phyloP scores from a whole-genome alignment of 1,284 basidiomycete genomes.

The Ustilago bromivora region DNA sequence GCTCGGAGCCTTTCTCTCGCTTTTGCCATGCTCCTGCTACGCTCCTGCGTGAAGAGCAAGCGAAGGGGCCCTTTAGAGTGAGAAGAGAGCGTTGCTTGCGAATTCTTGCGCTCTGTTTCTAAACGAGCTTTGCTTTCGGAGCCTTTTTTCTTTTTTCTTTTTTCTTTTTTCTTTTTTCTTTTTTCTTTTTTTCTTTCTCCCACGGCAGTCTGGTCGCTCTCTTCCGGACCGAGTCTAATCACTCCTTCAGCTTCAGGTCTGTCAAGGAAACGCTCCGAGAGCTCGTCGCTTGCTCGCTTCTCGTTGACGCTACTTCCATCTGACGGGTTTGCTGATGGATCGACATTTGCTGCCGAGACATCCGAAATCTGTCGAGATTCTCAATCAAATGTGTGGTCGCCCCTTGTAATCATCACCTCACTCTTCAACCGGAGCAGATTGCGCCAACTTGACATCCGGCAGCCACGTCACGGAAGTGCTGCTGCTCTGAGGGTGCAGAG shows the following conservation, averaged over 20 bases:
- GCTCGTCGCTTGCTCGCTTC: not conserved
- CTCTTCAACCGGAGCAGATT: not conserved
- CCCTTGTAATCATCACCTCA: not conserved
- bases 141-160: not conserved
- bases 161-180: not conserved
- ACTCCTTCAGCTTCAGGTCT: not conserved
- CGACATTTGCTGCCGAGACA: not conserved
- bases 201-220: not conserved
- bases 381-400: not conserved
- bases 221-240: not conserved
- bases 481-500: not conserved
- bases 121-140: slow-evolving; percentile 10
- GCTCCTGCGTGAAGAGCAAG: not conserved
- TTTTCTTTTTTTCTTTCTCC: not conserved
- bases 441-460: not conserved
- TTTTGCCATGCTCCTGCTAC: not conserved
- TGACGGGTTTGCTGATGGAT: not conserved
- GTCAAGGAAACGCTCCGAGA: not conserved
- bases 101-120: not conserved
- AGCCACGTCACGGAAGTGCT: not conserved
- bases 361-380: not conserved
- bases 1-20: slow-evolving; percentile 19
- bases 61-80: too few species aligned
- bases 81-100: not conserved
- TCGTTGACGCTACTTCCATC: not conserved